phyloP scores from a whole-genome alignment of 225 moss, liverwort and hornwort species.

The Sphagnum contortum region DNA sequence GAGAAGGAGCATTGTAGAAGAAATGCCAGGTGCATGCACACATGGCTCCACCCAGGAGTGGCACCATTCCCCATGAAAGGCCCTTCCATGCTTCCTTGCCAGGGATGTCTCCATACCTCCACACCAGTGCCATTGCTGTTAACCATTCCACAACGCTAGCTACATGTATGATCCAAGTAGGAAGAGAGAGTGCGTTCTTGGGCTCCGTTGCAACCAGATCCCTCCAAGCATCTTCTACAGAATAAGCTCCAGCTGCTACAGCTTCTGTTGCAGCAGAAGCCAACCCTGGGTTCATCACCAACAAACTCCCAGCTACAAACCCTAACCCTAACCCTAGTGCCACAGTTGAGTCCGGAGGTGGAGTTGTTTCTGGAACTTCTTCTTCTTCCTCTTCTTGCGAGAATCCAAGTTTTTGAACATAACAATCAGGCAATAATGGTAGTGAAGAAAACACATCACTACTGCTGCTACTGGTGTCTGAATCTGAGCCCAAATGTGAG shows the following conservation, averaged over 20 bases:
- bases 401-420: too few relatives aligned
- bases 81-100: slow-evolving; percentile 92
- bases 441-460: too few relatives aligned
- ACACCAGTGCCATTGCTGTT: slow-evolving; percentile 83
- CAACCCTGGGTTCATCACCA: slow-evolving; percentile 30
- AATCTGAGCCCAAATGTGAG: too few relatives aligned
- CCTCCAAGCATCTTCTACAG: slow-evolving; percentile 35
- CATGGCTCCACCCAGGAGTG: slow-evolving; percentile 89
- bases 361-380: too few relatives aligned
- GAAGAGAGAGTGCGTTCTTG: slow-evolving; percentile 79
- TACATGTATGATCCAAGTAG: slow-evolving; percentile 95
- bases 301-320: slow-evolving; percentile 16
- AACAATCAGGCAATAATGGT: too few relatives aligned
- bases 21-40: slow-evolving; percentile 99
- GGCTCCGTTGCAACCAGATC: slow-evolving; percentile 66
- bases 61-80: slow-evolving; percentile 99
- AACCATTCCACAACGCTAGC: slow-evolving; percentile 97
- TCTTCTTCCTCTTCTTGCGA: too few relatives aligned
- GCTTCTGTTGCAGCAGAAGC: slow-evolving; percentile 23
- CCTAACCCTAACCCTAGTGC: slow-evolving; percentile 13
- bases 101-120: slow-evolving; percentile 76
- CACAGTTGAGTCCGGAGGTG: too few relatives aligned
- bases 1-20: slow-evolving; percentile 80
- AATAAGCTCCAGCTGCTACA: slow-evolving; percentile 5
- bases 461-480: too few relatives aligned